phyloP scores from a whole-genome alignment of 257 asterid species.

The Nicotiana knightiana region DNA sequence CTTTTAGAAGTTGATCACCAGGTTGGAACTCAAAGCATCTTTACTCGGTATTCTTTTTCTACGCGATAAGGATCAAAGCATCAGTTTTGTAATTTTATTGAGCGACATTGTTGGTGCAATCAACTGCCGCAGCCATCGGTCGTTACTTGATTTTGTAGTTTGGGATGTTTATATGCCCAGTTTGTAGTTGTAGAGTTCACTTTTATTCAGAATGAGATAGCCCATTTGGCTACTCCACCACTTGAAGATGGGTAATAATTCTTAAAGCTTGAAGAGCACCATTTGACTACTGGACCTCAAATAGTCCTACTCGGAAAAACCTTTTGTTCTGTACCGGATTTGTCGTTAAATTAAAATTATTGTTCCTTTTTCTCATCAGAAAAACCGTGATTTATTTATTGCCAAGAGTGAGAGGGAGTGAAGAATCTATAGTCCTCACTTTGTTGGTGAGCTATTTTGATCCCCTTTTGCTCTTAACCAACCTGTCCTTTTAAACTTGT shows the following conservation, averaged over 20 bases:
- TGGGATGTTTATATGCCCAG: background rate
- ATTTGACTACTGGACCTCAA: background rate
- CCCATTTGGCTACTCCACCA: background rate
- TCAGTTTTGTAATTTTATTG: conserved; percentile 21
- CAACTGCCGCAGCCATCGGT: background rate
- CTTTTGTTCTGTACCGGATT: background rate
- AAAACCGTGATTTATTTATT: too few relatives aligned
- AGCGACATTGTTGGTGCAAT: conserved; percentile 2
- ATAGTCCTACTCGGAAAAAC: background rate
- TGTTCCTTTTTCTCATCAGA: too few relatives aligned
- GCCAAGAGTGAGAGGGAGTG: too few relatives aligned
- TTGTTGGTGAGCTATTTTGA: too few relatives aligned
- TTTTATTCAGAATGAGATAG: background rate
- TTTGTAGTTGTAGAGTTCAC: conserved; percentile 10
- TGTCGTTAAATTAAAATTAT: too few relatives aligned
- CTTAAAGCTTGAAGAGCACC: background rate
- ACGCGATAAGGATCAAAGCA: conserved; percentile 11
- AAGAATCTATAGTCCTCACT: too few relatives aligned
- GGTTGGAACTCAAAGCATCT: conserved; percentile 7
- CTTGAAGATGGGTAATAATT: background rate
- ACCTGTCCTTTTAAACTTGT: background rate
- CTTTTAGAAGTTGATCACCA: background rate
- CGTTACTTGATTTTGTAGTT: background rate
- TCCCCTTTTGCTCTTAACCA: too few relatives aligned
- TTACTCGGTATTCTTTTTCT: conserved; percentile 9